phyloP scores from a whole-genome alignment of 805 yeast species.

The Cyberlindnera meyerae region DNA sequence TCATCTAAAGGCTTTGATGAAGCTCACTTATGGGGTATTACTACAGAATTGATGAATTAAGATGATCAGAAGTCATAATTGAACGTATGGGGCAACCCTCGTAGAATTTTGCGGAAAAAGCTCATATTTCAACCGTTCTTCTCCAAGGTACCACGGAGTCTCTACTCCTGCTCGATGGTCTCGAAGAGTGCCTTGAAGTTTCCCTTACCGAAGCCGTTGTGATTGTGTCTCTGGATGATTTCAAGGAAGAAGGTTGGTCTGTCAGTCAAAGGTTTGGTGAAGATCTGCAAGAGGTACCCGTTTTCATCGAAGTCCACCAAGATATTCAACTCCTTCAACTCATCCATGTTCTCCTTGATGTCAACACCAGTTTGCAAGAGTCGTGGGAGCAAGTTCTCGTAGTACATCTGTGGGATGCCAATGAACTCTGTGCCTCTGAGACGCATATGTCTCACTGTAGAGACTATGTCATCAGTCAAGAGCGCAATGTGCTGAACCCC shows the following conservation, averaged over 20 bases:
- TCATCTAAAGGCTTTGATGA: too few relatives aligned
- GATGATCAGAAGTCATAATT: too few relatives aligned
- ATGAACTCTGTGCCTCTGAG: constrained; percentile 71
- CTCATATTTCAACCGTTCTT: too few relatives aligned
- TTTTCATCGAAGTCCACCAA: constrained; percentile 72
- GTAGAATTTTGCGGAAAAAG: too few relatives aligned
- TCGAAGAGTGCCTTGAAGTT: constrained; percentile 80
- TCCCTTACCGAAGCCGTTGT: constrained; percentile 86
- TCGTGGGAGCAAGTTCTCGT: constrained; percentile 42
- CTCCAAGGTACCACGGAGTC: constrained; percentile 59
- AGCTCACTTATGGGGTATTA: too few relatives aligned
- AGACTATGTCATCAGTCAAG: constrained; percentile 54
- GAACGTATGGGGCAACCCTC: too few relatives aligned
- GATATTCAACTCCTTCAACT: constrained; percentile 48
- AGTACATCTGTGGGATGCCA: constrained; percentile 52
- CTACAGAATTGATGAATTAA: too few relatives aligned
- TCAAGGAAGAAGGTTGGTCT: constrained; percentile 82
- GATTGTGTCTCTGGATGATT: constrained; percentile 73
- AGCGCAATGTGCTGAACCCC: constrained; percentile 85
- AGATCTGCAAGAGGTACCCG: constrained; percentile 76
- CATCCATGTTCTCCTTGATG: constrained; percentile 48
- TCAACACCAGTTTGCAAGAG: constrained; percentile 39
- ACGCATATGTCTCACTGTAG: constrained; percentile 47
- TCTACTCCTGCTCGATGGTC: constrained; percentile 75
- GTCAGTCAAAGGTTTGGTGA: constrained; percentile 70